Conservation (phyloP, 2,329 filamentous ascomycete genomes). For the Cladosporium sp. region DNA sequence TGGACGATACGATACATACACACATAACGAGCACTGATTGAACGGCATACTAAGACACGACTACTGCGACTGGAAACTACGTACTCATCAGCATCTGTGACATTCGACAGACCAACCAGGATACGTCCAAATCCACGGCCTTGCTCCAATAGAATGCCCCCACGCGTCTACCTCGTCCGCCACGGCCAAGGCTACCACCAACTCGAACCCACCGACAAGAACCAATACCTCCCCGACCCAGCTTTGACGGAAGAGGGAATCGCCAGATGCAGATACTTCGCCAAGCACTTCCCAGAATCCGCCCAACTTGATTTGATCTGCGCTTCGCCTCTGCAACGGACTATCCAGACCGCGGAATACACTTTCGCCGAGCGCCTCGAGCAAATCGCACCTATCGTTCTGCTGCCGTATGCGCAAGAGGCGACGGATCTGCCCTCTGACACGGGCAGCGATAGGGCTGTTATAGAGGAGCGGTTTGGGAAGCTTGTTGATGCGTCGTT, state of each 20-base stretch:
- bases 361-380: slow-evolving; percentile 25
- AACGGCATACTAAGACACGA: not conserved
- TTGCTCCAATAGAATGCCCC: not conserved
- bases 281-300: slow-evolving; percentile 26
- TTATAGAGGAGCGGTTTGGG: slow-evolving; percentile 22
- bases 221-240: slow-evolving; percentile 26
- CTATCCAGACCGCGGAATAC: slow-evolving; percentile 29
- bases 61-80: not conserved
- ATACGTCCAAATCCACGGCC: not conserved
- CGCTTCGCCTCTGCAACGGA: slow-evolving; percentile 29
- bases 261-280: slow-evolving; percentile 23
- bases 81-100: not conserved
- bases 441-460: slow-evolving; percentile 23
- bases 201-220: slow-evolving; percentile 13
- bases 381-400: slow-evolving; percentile 21
- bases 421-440: slow-evolving; percentile 27
- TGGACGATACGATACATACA: not conserved
- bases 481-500: slow-evolving; percentile 18
- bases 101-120: not conserved
- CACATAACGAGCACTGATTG: not conserved
- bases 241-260: slow-evolving; percentile 28
- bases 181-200: slow-evolving; percentile 30
- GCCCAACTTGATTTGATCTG: slow-evolving; percentile 29
- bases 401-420: slow-evolving; percentile 29
- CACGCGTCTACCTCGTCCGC: slow-evolving; percentile 28